Conservation (phyloP, 208 protist genomes). For the Eutreptiella sp. region DNA sequence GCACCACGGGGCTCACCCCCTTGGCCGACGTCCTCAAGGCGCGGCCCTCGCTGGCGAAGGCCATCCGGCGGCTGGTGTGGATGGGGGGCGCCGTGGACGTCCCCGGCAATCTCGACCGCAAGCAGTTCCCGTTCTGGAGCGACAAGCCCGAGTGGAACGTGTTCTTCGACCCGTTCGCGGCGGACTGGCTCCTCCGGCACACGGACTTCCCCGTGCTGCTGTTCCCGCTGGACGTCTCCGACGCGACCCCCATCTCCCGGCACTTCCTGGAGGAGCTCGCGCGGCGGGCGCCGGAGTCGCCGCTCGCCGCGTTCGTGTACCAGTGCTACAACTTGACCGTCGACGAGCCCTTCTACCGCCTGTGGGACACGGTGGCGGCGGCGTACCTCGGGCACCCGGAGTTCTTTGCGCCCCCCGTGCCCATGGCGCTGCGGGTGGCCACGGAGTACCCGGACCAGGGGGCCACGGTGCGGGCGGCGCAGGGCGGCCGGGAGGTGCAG, state of each 20-base stretch:
- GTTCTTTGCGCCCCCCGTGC: not conserved
- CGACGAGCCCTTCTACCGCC: conserved; percentile 1
- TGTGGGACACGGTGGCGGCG: conserved; percentile 21
- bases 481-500: no score
- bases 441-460: no score
- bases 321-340: not conserved
- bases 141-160: conserved; percentile 14
- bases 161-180: conserved; percentile 13
- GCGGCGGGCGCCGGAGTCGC: not conserved
- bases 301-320: not conserved
- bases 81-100: conserved; percentile 13
- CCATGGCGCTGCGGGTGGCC: not conserved
- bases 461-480: no score
- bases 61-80: conserved; percentile 2
- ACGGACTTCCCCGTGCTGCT: conserved; percentile 3
- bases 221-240: conserved; percentile 16
- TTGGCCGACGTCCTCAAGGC: conserved; percentile 5
- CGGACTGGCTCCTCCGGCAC: not conserved
- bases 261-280: conserved; percentile 10
- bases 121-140: conserved; percentile 21
- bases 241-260: conserved; percentile 9
- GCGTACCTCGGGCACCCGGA: conserved; percentile 9
- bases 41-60: not conserved
- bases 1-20: not conserved
- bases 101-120: conserved; percentile 15